A percentile compares a stretch with the other conserved stretches of the same genome.
phyloP scores from a whole-genome alignment of 345 rosid genomes.

The Chamaenerion angustifolium region DNA sequence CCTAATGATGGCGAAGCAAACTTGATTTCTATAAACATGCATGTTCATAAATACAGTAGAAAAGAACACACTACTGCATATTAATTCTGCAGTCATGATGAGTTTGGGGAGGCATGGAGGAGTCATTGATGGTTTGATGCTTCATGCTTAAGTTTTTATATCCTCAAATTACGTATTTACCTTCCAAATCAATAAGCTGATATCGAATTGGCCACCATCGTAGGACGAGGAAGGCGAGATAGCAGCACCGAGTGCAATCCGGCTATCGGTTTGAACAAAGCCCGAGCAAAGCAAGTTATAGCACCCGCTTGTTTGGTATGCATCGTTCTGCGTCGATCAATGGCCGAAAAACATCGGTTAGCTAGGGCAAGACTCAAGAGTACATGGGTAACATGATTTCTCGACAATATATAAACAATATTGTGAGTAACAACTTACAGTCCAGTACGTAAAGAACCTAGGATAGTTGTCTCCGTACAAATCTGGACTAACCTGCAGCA shows the following conservation, averaged over 20 bases:
- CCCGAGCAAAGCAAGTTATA: constrained; percentile 93
- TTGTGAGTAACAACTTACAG: constrained; percentile 31
- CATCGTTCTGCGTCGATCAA: constrained; percentile 44
- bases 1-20: not conserved
- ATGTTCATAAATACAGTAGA: not conserved
- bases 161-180: too few species aligned
- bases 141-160: constrained; percentile 7
- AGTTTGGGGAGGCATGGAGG: not conserved
- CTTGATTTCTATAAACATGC: too few species aligned
- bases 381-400: not conserved
- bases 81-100: not conserved
- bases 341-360: not conserved
- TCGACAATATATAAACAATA: too few species aligned
- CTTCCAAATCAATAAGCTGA: constrained; percentile 92
- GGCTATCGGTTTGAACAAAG: constrained; percentile 73
- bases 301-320: constrained; percentile 94
- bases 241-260: constrained; percentile 90
- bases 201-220: constrained; percentile 83
- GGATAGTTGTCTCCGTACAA: constrained; percentile 85
- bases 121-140: not conserved
- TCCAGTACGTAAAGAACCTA: constrained; percentile 98
- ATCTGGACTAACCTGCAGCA: constrained; percentile 85
- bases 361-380: too few species aligned
- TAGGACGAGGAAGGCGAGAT: constrained; percentile 90
- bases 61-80: not conserved